Conservation (phyloP, 495 filamentous ascomycete species). For the Corynascus novoguineensis region DNA sequence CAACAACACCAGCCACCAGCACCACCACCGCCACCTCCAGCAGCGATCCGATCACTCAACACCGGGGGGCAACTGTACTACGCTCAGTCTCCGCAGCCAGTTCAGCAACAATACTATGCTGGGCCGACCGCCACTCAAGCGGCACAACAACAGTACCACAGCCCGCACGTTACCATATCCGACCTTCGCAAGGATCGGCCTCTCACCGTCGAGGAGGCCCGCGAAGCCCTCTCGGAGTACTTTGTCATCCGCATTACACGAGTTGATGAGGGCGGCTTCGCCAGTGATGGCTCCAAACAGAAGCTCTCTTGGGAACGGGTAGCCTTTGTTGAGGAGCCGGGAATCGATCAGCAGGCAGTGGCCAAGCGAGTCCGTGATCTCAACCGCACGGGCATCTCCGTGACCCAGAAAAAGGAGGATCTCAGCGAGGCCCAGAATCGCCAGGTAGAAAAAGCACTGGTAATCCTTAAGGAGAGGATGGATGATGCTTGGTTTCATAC, state of each 20-base stretch:
- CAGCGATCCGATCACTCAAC: background rate
- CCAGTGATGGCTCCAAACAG: slow-evolving; percentile 22
- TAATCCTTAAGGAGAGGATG: slow-evolving; percentile 13
- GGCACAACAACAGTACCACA: background rate
- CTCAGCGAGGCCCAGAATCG: slow-evolving; percentile 26
- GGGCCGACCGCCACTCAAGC: background rate
- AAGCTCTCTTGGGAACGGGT: slow-evolving; percentile 29
- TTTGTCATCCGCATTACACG: slow-evolving; percentile 30
- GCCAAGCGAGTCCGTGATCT: slow-evolving; percentile 26
- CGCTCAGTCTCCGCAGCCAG: background rate
- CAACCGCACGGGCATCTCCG: slow-evolving; percentile 19
- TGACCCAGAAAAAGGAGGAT: slow-evolving; percentile 28
- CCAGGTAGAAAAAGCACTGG: slow-evolving; percentile 31
- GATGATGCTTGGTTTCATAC: slow-evolving; percentile 26
- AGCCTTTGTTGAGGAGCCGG: slow-evolving; percentile 18
- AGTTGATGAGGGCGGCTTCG: slow-evolving; percentile 15
- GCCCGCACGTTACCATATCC: slow-evolving; percentile 11
- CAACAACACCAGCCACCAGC: too few relatives aligned
- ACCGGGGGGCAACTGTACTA: background rate
- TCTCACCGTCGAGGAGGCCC: slow-evolving; percentile 25
- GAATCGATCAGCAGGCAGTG: slow-evolving; percentile 24
- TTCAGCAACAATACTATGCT: background rate
- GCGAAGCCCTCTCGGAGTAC: slow-evolving; percentile 29
- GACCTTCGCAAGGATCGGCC: slow-evolving; percentile 18
- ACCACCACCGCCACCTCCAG: too few relatives aligned